Base-by-base conservation (phyloP, 2,329 filamentous ascomycete genomes). In the Penicillium sp. region DNA sequence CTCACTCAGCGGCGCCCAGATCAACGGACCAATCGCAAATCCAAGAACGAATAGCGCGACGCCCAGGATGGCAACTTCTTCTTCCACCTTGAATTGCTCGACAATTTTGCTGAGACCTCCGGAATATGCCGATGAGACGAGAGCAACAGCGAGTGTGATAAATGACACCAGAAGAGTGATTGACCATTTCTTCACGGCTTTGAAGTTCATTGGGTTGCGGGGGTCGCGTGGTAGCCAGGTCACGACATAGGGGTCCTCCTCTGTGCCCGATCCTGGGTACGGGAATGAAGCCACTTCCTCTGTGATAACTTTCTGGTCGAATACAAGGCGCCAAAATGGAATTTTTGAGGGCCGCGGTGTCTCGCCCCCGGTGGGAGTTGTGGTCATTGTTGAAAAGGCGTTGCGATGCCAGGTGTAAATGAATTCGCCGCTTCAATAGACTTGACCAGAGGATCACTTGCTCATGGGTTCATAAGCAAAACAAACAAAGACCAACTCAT, bases 31-130 rank as follows among this genome's bases (percentile, higher is more conserved):
- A 46, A 80, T 75, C 11, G 78, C 78, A 57, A 80, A 81, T 14
- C 79, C 79, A 25, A 80, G 62, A 3, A 81, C 74, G 61, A 80
- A 80, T 8, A 81, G 71, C 11, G 78, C 79, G 4, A 80, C 70
- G 7, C 78, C 78, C 2, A 79, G 70, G 6, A 73, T 76, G 13
- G 68, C 71, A 19, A 75, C 70, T 65, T 79, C 76, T 26, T 69
- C 52, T 10, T 65, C 63, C 26, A 75, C 63, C 2, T 70, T 43
- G 46, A 80, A 80, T 1, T 70, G 60, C 6, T 49, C 45, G 6
- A 75, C 63, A 30, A 79, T 73, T 52, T 76, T 61, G 4, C 61
- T 40, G 22, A 76, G 66, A n/a, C 75, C 75, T 33, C 77, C 77
- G 7, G 71, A 72, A 53, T 75, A 79, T 6, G 77, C 76, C 0